phyloP scores from a whole-genome alignment of 352 stramenopile species.

The Stramenopiles sp. region DNA sequence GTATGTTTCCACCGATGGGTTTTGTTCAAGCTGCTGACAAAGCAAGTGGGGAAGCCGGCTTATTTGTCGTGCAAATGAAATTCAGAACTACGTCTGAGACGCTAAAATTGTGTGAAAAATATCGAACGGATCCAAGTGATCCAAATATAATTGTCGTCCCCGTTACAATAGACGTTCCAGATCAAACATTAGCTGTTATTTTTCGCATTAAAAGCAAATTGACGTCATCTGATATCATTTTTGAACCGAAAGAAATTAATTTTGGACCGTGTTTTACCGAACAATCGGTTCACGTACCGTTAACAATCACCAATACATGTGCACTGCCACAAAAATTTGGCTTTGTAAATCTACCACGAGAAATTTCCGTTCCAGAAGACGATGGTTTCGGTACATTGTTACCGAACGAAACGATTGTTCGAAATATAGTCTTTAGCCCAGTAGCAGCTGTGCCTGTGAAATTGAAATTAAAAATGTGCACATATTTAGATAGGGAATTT shows the following conservation, averaged over 20 bases:
- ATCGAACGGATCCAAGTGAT: slow-evolving; percentile 25
- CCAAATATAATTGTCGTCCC: slow-evolving; percentile 32
- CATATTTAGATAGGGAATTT: slow-evolving; percentile 31
- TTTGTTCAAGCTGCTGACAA: slow-evolving; percentile 39
- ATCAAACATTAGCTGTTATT: slow-evolving; percentile 39
- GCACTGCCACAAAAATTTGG: slow-evolving; percentile 35
- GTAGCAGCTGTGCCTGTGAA: slow-evolving; percentile 24
- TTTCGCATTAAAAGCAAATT: slow-evolving; percentile 30
- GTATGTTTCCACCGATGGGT: slow-evolving; percentile 54
- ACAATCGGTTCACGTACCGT: slow-evolving; percentile 23
- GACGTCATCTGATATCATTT: slow-evolving; percentile 19
- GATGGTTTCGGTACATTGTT: slow-evolving; percentile 39
- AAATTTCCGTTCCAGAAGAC: slow-evolving; percentile 33
- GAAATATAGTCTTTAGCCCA: slow-evolving; percentile 32
- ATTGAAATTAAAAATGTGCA: slow-evolving; percentile 25
- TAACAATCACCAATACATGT: slow-evolving; percentile 32
- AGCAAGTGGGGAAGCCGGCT: slow-evolving; percentile 16
- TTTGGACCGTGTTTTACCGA: slow-evolving; percentile 34
- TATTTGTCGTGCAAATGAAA: slow-evolving; percentile 41
- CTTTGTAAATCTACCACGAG: slow-evolving; percentile 33
- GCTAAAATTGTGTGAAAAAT: slow-evolving; percentile 30
- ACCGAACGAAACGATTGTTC: slow-evolving; percentile 22
- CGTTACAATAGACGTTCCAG: slow-evolving; percentile 15
- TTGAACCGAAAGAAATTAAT: slow-evolving; percentile 22
- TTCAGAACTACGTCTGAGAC: slow-evolving; percentile 17